A percentile compares a stretch with the other conserved stretches of the same genome.
These are phyloP conservation scores for Pythium rishiriense DNA, from an alignment of 352 stramenopile species.

Conservation along the genomic window DNA sequence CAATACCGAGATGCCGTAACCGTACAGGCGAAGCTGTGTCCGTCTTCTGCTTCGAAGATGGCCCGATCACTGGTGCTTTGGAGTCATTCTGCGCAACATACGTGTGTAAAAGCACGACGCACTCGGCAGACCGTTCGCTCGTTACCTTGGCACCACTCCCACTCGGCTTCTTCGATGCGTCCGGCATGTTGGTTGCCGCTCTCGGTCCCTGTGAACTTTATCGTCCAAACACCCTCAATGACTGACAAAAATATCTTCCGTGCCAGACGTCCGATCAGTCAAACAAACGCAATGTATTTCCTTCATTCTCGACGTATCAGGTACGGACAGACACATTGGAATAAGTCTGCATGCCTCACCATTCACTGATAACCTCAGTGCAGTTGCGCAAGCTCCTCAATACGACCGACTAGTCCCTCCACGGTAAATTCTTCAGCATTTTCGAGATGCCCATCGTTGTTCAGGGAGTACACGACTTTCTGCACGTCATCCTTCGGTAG, in stretches of 20 bases:
- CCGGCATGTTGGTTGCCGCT: constrained; percentile 3
- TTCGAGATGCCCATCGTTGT: constrained; percentile 83
- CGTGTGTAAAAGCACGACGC: neutral
- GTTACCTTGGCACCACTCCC: constrained; percentile 6
- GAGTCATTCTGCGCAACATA: constrained; percentile 2
- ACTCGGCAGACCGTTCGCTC: neutral
- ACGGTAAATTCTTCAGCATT: constrained; percentile 57
- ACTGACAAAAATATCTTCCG: constrained; percentile 3
- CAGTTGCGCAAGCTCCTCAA: constrained; percentile 79
- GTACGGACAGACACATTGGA: neutral
- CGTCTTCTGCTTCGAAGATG: constrained; percentile 11
- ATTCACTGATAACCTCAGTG: constrained; percentile 40
- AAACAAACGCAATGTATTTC: neutral
- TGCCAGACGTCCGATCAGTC: neutral
- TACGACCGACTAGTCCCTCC: constrained; percentile 61
- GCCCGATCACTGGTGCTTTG: constrained; percentile 20
- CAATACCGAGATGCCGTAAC: neutral
- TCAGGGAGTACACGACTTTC: constrained; percentile 91
- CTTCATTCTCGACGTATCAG: too few species aligned
- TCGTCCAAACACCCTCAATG: neutral
- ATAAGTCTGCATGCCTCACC: neutral
- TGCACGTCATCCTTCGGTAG: constrained; percentile 88
- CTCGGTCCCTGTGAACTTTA: neutral
- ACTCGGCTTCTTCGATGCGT: constrained; percentile 2
- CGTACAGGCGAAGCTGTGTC: neutral